These are phyloP conservation scores for Dothideomycetes sp. DNA, from an alignment of 2,329 filamentous ascomycete species.

Conservation along the genomic window DNA sequence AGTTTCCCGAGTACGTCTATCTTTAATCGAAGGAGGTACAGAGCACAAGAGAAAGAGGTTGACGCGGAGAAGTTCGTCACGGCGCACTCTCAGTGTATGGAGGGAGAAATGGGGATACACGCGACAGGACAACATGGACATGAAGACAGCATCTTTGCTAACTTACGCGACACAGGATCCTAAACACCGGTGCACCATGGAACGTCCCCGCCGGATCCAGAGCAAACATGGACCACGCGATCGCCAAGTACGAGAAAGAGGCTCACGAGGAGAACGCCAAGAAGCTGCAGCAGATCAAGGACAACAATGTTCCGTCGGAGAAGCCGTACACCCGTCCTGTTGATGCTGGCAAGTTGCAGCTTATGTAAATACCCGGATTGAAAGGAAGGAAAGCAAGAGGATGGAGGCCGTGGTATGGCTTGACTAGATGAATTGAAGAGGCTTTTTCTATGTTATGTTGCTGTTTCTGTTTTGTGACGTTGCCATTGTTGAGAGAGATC, in stretches of 20 bases:
- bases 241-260: slow-evolving; percentile 51
- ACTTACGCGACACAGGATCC: slow-evolving; percentile 46
- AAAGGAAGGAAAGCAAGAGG: no score
- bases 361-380: slow-evolving; percentile 1
- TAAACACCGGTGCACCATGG: slow-evolving; percentile 52
- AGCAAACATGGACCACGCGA: slow-evolving; percentile 46
- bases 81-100: not conserved
- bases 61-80: no score
- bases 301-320: slow-evolving; percentile 22
- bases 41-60: no score
- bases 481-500: no score
- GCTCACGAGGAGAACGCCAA: slow-evolving; percentile 45
- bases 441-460: no score
- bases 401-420: no score
- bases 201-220: slow-evolving; percentile 53
- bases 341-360: slow-evolving; percentile 2
- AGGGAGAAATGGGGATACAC: not conserved
- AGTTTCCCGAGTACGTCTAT: slow-evolving; percentile 51
- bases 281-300: slow-evolving; percentile 35
- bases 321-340: slow-evolving; percentile 9
- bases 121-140: not conserved
- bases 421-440: no score
- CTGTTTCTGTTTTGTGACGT: no score
- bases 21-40: no score
- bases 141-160: no score